phyloP scores from a whole-genome alignment of 2,329 filamentous ascomycete genomes.

The Colletotrichum aenigma region DNA sequence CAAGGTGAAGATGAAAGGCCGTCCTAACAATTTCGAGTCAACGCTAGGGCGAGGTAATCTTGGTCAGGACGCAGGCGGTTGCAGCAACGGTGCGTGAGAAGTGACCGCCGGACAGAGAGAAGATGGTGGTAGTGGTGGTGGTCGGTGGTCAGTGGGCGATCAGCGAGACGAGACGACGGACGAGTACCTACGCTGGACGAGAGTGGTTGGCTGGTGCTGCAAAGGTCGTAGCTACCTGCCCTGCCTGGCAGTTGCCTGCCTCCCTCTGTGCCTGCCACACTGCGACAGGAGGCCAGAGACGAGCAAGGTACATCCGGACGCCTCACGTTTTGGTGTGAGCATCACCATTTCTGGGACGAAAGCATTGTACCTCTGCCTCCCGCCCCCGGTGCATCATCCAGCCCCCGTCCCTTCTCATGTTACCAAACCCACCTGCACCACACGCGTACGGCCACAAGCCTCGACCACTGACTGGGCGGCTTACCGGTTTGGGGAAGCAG shows the following conservation, averaged over 20 bases:
- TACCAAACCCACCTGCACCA: background rate
- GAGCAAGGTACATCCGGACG: background rate
- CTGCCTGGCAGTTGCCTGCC: background rate
- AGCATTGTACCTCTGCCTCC: background rate
- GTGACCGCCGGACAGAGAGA: background rate
- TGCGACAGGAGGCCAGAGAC: background rate
- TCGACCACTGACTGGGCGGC: background rate
- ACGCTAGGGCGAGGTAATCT: background rate
- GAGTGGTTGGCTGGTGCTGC: background rate
- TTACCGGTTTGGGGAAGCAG: slow-evolving; percentile 9
- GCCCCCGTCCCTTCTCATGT: background rate
- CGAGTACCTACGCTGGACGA: background rate
- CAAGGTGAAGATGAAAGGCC: background rate
- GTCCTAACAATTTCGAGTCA: background rate
- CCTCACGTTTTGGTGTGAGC: background rate
- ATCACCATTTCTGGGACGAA: background rate
- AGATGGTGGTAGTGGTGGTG: background rate
- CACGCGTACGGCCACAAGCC: background rate
- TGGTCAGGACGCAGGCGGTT: background rate
- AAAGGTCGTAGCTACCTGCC: background rate
- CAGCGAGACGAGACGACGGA: background rate
- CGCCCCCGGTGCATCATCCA: background rate
- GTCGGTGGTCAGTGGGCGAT: background rate
- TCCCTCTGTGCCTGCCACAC: background rate
- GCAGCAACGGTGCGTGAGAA: background rate